A percentile compares a stretch with the other conserved stretches of the same genome.
Evolutionary conservation across 139 green algal genomes (phyloP).

Genomic region (Chlamydomonas applanata): DNA sequence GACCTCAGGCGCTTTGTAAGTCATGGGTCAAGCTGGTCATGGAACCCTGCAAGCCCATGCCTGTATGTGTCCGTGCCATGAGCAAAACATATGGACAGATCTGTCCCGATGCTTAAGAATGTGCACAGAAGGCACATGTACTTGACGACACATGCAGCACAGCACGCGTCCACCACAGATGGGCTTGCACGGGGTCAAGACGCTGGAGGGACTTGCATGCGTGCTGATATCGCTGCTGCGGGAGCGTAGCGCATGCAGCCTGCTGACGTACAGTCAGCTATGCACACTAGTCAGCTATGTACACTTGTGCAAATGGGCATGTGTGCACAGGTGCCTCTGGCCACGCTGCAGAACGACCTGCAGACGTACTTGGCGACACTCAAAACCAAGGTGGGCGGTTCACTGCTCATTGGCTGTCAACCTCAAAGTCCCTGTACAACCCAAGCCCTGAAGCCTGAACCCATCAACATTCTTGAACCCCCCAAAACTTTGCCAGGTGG

Average conservation of each 20-base stretch:
- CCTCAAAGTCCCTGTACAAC: too few relatives aligned
- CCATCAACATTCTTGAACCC: background rate
- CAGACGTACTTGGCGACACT: constrained; percentile 67
- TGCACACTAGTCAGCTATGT: background rate
- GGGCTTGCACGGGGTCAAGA: background rate
- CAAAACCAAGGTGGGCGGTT: constrained; percentile 63
- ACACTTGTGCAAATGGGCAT: background rate
- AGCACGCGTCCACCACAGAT: too few relatives aligned
- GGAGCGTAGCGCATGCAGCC: too few relatives aligned
- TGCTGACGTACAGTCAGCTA: background rate
- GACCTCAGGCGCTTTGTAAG: constrained; percentile 79
- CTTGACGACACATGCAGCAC: too few relatives aligned
- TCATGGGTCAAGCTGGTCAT: background rate
- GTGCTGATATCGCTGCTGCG: too few relatives aligned
- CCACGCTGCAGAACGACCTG: constrained; percentile 78
- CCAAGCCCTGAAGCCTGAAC: too few relatives aligned
- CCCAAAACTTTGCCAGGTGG: too few relatives aligned
- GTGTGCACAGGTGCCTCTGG: constrained; percentile 83
- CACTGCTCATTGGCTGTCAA: too few relatives aligned
- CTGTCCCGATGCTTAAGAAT: too few relatives aligned
- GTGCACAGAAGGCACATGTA: too few relatives aligned
- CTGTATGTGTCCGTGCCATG: too few relatives aligned
- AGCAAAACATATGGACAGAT: background rate
- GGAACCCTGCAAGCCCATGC: background rate
- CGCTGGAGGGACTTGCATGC: too few relatives aligned